Conservation (phyloP, 495 filamentous ascomycete genomes). For the Penicillium silybi region DNA sequence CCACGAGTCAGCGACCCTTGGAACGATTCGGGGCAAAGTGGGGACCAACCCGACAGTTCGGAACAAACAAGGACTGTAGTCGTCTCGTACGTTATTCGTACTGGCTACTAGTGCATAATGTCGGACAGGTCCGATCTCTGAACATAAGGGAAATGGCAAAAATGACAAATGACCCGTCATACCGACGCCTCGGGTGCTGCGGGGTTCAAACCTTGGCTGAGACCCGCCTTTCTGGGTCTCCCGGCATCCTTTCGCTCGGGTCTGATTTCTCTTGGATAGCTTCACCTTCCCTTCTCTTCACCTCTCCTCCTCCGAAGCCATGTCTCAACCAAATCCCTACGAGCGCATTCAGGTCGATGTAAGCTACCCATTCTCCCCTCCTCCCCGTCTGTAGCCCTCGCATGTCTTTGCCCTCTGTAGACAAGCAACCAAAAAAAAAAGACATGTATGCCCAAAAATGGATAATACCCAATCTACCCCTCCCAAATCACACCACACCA, state of each 20-base stretch:
- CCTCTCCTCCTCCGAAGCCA: constrained; percentile 8
- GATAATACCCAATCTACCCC: neutral
- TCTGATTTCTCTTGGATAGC: constrained; percentile 10
- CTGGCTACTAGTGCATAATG: no score
- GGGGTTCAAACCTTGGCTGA: neutral
- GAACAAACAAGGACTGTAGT: no score
- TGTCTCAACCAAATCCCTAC: constrained; percentile 33
- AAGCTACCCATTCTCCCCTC: constrained; percentile 10
- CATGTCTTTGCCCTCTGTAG: neutral
- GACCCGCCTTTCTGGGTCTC: neutral
- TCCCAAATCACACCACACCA: neutral
- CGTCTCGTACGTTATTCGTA: no score
- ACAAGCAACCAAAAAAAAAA: neutral
- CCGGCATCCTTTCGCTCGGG: constrained; percentile 17
- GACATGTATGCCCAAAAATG: neutral
- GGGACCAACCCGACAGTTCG: no score
- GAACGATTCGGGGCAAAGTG: no score
- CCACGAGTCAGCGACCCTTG: no score
- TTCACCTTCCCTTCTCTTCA: constrained; percentile 9
- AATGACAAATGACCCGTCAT: neutral
- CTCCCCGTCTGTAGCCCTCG: neutral
- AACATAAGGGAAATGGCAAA: neutral
- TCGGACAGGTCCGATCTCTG: no score
- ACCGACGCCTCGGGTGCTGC: neutral
- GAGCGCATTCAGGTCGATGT: constrained; percentile 41